Conservation (phyloP, 495 filamentous ascomycete genomes). For the Pyrenula massariospora region DNA sequence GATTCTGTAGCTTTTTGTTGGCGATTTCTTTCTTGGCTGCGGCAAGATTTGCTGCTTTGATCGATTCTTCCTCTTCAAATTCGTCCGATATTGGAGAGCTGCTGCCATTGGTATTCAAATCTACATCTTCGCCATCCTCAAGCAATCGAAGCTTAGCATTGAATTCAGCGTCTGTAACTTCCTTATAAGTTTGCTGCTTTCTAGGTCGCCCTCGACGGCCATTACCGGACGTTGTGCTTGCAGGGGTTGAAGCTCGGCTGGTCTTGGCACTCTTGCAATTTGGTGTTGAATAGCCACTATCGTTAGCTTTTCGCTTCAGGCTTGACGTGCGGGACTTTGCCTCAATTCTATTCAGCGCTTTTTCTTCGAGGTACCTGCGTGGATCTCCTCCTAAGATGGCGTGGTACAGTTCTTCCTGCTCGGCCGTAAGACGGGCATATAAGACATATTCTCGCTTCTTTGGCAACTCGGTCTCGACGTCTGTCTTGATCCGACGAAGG, state of each 20-base stretch:
- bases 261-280: constrained; percentile 64
- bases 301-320: constrained; percentile 42
- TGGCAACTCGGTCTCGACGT: constrained; percentile 81
- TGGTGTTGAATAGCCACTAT: constrained; percentile 23
- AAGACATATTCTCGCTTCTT: constrained; percentile 95
- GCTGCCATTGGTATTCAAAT: constrained; percentile 30
- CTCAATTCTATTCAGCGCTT: constrained; percentile 57
- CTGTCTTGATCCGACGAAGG: constrained; percentile 77
- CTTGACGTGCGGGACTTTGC: constrained; percentile 28
- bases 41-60: background rate
- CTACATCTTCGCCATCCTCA: constrained; percentile 34
- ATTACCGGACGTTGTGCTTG: constrained; percentile 31
- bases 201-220: constrained; percentile 29
- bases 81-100: background rate
- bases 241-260: constrained; percentile 59
- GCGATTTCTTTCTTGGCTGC: constrained; percentile 60
- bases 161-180: constrained; percentile 65
- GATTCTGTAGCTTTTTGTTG: constrained; percentile 92
- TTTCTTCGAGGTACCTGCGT: constrained; percentile 70
- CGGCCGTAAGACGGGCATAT: constrained; percentile 76
- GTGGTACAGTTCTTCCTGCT: constrained; percentile 84
- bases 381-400: constrained; percentile 71
- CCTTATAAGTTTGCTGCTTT: constrained; percentile 50
- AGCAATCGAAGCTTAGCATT: constrained; percentile 55
- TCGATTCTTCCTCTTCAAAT: constrained; percentile 2